These are phyloP conservation scores for Coniferiporia sulphurascens DNA, from an alignment of 1,284 basidiomycete genomes.

Conservation along the genomic window DNA sequence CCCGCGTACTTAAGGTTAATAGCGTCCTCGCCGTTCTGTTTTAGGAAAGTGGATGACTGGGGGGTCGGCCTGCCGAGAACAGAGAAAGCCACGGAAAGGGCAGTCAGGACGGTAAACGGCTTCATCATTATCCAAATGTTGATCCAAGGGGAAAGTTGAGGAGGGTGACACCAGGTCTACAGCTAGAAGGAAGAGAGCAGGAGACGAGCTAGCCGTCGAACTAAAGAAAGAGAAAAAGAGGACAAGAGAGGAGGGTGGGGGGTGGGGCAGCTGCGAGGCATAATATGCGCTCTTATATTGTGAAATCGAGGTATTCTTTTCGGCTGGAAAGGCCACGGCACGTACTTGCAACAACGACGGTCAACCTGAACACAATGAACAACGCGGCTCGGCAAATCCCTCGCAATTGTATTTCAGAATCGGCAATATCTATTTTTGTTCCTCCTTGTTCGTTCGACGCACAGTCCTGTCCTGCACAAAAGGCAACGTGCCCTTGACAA, in stretches of 20 bases:
- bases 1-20: constrained; percentile 45
- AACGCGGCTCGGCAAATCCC: too few species aligned
- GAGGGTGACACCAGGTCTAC: constrained; percentile 14
- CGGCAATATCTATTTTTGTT: too few species aligned
- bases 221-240: neutral
- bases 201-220: neutral
- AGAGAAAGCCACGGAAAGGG: constrained; percentile 27
- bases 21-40: constrained; percentile 50
- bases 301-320: too few species aligned
- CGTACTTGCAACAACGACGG: too few species aligned
- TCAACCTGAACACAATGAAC: too few species aligned
- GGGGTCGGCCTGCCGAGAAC: constrained; percentile 35
- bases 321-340: too few species aligned
- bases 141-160: neutral
- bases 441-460: too few species aligned
- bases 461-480: too few species aligned
- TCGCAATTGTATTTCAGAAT: too few species aligned
- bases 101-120: constrained; percentile 9
- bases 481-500: too few species aligned
- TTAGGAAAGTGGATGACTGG: constrained; percentile 32
- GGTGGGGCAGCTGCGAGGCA: neutral
- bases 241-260: neutral
- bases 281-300: too few species aligned
- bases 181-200: neutral
- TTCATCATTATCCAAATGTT: constrained; percentile 9